Percentiles rank a stretch among this genome's conserved stretches.
Evolutionary conservation across 2,329 filamentous ascomycete genomes (phyloP).

Genomic region (Daldinia eschscholtzii): DNA sequence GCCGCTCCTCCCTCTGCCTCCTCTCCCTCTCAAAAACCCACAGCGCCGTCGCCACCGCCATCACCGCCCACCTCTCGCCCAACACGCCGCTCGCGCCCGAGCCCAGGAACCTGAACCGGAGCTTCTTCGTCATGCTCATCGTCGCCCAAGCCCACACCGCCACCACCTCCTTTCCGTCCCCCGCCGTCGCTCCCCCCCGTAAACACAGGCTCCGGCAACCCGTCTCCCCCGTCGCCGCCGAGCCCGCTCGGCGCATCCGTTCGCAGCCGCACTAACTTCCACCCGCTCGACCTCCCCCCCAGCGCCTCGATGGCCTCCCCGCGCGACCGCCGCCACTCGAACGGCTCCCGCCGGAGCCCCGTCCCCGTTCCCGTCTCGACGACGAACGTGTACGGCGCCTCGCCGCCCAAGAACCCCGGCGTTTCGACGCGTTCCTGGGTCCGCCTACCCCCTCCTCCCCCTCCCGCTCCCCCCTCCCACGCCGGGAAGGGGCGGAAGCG

Average conservation of each 20-base stretch:
- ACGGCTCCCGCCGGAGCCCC: constrained; percentile 52
- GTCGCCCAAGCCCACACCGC: constrained; percentile 54
- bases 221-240: constrained; percentile 18
- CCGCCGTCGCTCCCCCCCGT: constrained; percentile 41
- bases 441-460: neutral
- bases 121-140: constrained; percentile 53
- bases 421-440: constrained; percentile 25
- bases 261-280: constrained; percentile 58
- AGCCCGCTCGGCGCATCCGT: constrained; percentile 8
- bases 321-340: constrained; percentile 59
- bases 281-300: constrained; percentile 52
- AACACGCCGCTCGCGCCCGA: constrained; percentile 55
- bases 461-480: no score
- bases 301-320: constrained; percentile 54
- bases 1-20: constrained; percentile 1
- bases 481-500: constrained; percentile 46
- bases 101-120: constrained; percentile 58
- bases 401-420: constrained; percentile 30
- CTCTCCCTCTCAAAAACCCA: constrained; percentile 50
- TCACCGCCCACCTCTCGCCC: constrained; percentile 59
- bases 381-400: constrained; percentile 49
- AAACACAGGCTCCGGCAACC: constrained; percentile 14
- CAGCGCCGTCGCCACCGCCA: constrained; percentile 57
- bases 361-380: constrained; percentile 53
- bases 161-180: constrained; percentile 59